Percentiles rank a stretch among this genome's conserved stretches.
Conservation (phyloP, 306 rosid genomes). For the Lupinus albus region DNA sequence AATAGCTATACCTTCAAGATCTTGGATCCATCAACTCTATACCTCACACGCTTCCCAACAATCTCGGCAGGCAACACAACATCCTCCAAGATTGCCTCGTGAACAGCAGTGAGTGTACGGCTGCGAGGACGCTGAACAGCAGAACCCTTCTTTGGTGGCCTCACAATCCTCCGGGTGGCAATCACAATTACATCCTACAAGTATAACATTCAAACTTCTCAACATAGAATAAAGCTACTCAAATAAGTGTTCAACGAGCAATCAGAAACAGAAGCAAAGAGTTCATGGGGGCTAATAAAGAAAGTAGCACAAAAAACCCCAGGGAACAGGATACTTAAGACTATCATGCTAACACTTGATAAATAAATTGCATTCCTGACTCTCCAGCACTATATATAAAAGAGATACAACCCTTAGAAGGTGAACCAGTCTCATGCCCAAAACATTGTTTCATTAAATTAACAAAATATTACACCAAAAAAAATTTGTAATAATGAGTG, state of each 20-base stretch:
- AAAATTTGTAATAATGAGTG: neutral
- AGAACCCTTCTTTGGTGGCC: conserved; percentile 95
- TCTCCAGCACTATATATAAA: neutral
- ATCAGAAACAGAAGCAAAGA: neutral
- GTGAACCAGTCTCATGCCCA: neutral
- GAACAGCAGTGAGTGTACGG: conserved; percentile 90
- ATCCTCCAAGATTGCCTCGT: conserved; percentile 86
- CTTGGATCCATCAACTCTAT: conserved; percentile 76
- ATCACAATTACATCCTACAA: conserved; percentile 76
- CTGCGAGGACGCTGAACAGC: conserved; percentile 80
- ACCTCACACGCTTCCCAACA: conserved; percentile 85
- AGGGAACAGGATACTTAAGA: neutral
- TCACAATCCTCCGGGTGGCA: conserved; percentile 85
- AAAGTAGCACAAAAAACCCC: neutral
- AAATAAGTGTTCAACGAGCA: neutral
- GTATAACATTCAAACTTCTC: neutral
- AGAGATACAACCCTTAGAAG: neutral
- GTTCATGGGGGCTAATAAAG: neutral
- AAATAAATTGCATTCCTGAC: neutral
- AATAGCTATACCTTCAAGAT: conserved; percentile 68
- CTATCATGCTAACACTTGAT: neutral
- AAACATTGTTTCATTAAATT: neutral
- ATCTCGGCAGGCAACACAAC: conserved; percentile 88
- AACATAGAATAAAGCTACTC: neutral
- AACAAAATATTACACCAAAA: neutral